Base-by-base conservation (phyloP, 2,329 filamentous ascomycete genomes). In the Dactylellina sp. region DNA sequence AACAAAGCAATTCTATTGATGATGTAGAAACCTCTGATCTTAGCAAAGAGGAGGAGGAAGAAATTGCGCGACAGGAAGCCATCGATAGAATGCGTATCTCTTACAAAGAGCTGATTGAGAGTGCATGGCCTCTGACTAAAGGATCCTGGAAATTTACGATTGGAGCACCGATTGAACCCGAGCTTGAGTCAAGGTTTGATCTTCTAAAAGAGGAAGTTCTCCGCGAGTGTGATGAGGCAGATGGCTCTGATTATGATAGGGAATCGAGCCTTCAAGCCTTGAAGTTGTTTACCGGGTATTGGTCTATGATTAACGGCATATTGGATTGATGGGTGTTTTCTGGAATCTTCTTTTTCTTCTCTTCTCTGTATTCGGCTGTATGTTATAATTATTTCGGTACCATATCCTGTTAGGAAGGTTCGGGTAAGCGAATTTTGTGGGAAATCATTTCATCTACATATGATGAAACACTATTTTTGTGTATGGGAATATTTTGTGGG, bases 201-300 rank as follows among this genome's bases (percentile, higher is more conserved):
- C 3, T 4, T 42, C 12, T 42, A 3, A 42, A 18, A 18, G 39
- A 42, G 16, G 16, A 14, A 4, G 39, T 42, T 3, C 39, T 42
- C 16, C 12, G 39, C 12, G 39, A 42, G 39, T 42, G 39, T 42
- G 16, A 42, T 42, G 39, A 42, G 16, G 39, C 3, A 42, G 16
- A 42, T 3, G 39, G 12, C 12, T 3, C 16, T 42, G 12, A 42
- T n/a, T 14, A 14, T 42, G 16, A 18, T 3, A 14, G 11, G 4
- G 12, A 42, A 42, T 42, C 39, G 16, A 42, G 39, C 39, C 39
- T 42, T 42, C 39, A 42, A 18, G 12, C 39, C 12, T 42, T 42
- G 39, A 3, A 42, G 12, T 3, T 42, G 12, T 42, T 42, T 42
- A 42, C 39, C 3, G 39, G 39, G 12, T 42, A 42, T 14, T 42